Conservation (phyloP, 371 early-diverging fungal genomes). For the Mucor irregularis region DNA sequence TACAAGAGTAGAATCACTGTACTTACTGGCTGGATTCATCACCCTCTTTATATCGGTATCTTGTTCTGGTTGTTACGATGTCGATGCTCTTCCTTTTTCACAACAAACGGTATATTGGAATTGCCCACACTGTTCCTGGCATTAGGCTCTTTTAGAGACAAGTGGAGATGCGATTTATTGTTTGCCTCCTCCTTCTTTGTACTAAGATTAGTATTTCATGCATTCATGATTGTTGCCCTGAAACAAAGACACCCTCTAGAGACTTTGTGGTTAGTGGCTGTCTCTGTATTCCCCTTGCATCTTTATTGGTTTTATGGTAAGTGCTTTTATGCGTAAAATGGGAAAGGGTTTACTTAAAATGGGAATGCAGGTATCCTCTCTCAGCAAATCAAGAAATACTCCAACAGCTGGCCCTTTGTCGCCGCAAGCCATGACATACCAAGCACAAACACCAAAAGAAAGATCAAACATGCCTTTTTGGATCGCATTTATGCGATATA, state of each 20-base stretch:
- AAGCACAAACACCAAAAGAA: neutral
- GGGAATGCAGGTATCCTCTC: slow-evolving; percentile 1
- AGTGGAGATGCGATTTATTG: slow-evolving; percentile 35
- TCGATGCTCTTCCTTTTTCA: slow-evolving; percentile 31
- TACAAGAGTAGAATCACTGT: slow-evolving; percentile 50
- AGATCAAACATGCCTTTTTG: slow-evolving; percentile 13
- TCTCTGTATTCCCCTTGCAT: slow-evolving; percentile 38
- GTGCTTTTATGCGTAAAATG: neutral
- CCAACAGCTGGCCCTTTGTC: neutral
- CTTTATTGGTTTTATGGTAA: slow-evolving; percentile 51
- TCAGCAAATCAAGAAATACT: slow-evolving; percentile 4
- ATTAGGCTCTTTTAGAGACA: slow-evolving; percentile 31
- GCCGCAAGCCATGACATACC: neutral
- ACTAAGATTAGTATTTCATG: slow-evolving; percentile 45
- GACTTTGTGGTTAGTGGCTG: slow-evolving; percentile 20
- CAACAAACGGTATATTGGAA: slow-evolving; percentile 36
- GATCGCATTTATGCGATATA: slow-evolving; percentile 25
- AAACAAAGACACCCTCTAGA: slow-evolving; percentile 22
- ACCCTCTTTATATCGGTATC: slow-evolving; percentile 43
- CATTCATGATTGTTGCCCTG: slow-evolving; percentile 34
- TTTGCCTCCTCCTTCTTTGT: slow-evolving; percentile 42
- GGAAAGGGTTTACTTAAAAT: neutral
- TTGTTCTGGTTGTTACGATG: slow-evolving; percentile 31
- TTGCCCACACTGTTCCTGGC: slow-evolving; percentile 41
- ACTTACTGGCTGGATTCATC: slow-evolving; percentile 59